Evolutionary conservation across 805 yeast species (phyloP).

Genomic region (Kuraishia cidri): DNA sequence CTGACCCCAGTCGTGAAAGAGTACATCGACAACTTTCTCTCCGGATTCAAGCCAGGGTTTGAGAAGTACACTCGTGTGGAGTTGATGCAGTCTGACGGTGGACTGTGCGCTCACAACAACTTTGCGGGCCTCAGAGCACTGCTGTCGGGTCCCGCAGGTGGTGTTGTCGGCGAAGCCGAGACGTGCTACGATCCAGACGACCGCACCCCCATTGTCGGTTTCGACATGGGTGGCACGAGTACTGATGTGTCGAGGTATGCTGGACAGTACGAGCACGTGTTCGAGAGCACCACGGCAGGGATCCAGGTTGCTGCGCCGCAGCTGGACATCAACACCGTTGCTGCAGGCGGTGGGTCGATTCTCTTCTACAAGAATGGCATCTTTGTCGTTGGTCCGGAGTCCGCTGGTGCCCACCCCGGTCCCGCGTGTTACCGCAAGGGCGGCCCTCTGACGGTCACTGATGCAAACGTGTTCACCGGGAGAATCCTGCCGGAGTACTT

Average conservation of each 20-base stretch:
- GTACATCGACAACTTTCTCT: conserved; percentile 25
- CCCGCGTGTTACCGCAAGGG: conserved; percentile 83
- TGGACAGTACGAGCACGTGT: conserved; percentile 69
- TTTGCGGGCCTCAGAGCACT: conserved; percentile 88
- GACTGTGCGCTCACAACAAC: conserved; percentile 73
- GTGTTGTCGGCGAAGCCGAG: conserved; percentile 86
- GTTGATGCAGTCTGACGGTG: conserved; percentile 97
- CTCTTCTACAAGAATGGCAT: conserved; percentile 61
- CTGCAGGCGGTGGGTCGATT: conserved; percentile 80
- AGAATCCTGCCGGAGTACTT: conserved; percentile 65
- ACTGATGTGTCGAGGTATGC: conserved; percentile 70
- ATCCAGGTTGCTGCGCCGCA: conserved; percentile 81
- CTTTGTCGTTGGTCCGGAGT: conserved; percentile 78
- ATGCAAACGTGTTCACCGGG: conserved; percentile 71
- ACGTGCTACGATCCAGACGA: conserved; percentile 62
- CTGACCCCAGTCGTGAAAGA: conserved; percentile 29
- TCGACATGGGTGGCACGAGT: conserved; percentile 90
- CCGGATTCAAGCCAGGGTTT: conserved; percentile 21
- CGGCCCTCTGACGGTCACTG: conserved; percentile 80
- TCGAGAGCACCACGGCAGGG: conserved; percentile 80
- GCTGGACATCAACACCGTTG: conserved; percentile 71
- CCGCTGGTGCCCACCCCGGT: conserved; percentile 85
- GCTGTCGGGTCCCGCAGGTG: conserved; percentile 96
- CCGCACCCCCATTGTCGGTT: conserved; percentile 61
- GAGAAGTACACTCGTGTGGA: conserved; percentile 16